These are phyloP conservation scores for Salvia hispanica DNA, from an alignment of 257 asterid species.

Conservation along the genomic window DNA sequence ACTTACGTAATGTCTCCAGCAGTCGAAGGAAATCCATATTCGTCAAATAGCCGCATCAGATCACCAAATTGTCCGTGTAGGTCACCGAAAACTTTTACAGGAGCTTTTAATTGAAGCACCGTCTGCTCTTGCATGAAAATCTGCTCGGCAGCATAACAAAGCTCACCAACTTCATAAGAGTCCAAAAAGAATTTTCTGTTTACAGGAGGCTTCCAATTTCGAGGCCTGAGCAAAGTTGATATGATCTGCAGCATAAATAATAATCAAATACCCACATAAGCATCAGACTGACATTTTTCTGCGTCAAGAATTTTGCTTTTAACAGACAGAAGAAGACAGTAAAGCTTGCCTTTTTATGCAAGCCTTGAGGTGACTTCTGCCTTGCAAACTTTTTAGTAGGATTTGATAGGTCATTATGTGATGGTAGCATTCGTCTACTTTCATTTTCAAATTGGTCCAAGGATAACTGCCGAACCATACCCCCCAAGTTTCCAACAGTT, in stretches of 20 bases:
- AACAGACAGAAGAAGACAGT: background rate
- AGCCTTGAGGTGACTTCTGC: conserved; percentile 95
- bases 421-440: conserved; percentile 88
- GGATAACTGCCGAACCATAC: conserved; percentile 96
- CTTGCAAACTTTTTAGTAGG: conserved; percentile 79
- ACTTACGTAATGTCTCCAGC: conserved; percentile 98
- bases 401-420: conserved; percentile 72
- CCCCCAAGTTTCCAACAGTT: conserved; percentile 90
- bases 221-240: conserved; percentile 89
- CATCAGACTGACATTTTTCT: conserved; percentile 8
- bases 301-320: background rate
- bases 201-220: conserved; percentile 93
- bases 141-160: conserved; percentile 98
- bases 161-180: conserved; percentile 96
- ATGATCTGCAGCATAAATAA: conserved; percentile 60
- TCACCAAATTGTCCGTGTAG: conserved; percentile 99
- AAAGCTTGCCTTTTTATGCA: conserved; percentile 89
- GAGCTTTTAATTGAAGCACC: conserved; percentile 98
- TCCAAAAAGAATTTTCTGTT: conserved; percentile 94
- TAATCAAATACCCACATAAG: conserved; percentile 23
- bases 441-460: conserved; percentile 98
- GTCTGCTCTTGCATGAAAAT: conserved; percentile 96
- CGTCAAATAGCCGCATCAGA: conserved; percentile 95
- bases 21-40: conserved; percentile 99
- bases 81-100: conserved; percentile 96